A percentile compares a stretch with the other conserved stretches of the same genome.
Conservation (phyloP, 805 yeast genomes). For the Kuraishia piskuri region DNA sequence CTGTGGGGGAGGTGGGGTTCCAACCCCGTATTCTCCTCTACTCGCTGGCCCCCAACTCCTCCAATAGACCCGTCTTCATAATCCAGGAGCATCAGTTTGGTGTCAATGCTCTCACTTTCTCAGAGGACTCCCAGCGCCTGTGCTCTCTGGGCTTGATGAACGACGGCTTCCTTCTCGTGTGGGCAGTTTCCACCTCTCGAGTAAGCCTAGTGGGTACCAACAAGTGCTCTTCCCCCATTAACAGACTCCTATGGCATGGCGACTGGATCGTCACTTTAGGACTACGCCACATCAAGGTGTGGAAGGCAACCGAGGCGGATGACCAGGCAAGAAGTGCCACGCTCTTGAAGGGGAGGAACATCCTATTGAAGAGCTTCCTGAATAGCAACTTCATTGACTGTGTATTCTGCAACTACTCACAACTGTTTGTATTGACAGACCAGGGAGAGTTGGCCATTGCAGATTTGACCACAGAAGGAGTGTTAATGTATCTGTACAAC, state of each 20-base stretch:
- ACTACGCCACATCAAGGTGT: conserved; percentile 49
- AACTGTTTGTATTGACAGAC: conserved; percentile 26
- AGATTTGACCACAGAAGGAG: conserved; percentile 15
- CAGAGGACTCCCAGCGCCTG: conserved; percentile 46
- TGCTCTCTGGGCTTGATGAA: conserved; percentile 60
- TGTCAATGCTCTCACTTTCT: conserved; percentile 42
- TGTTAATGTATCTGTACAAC: neutral
- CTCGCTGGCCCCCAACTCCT: conserved; percentile 43
- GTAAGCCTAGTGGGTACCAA: conserved; percentile 33
- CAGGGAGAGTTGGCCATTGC: conserved; percentile 24
- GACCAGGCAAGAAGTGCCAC: conserved; percentile 7
- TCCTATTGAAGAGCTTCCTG: conserved; percentile 40
- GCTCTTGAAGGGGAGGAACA: conserved; percentile 49
- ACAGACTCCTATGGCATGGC: conserved; percentile 48
- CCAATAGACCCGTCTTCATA: conserved; percentile 39
- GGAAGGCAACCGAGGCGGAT: conserved; percentile 35
- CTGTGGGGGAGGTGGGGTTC: conserved; percentile 67
- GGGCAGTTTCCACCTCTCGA: conserved; percentile 28
- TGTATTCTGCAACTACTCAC: conserved; percentile 24
- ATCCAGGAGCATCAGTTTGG: conserved; percentile 63
- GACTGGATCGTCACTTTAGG: conserved; percentile 47
- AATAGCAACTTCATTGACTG: conserved; percentile 41
- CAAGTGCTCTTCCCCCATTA: conserved; percentile 52
- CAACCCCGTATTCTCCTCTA: conserved; percentile 56
- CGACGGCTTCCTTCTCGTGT: conserved; percentile 60